Base-by-base conservation (phyloP, 148 eudicot species). In the Chenopodium formosanum region DNA sequence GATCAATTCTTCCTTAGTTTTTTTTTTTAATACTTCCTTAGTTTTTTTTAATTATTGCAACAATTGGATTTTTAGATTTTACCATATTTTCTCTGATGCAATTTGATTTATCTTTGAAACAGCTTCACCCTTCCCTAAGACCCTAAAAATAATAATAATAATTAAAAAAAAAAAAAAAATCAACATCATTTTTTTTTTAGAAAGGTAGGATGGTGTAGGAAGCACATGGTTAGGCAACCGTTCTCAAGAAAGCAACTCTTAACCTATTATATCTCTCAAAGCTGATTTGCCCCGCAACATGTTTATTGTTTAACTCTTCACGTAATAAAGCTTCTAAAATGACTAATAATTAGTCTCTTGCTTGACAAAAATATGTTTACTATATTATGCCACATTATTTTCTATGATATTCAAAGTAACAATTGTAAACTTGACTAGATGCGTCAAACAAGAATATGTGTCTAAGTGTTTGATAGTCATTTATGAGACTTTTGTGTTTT, bases 321-420 rank as follows among this genome's bases (percentile, higher is more conserved):
- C 27, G 29, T 9, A 72, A 9, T n/a, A 11, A 72, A 72, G 56
- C 75, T 72, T 46, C 75, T 22, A 37, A 72, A 44, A 22, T 62
- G 23, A 20, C 27, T 9, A 20, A 62, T 62, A 3, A 62, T 62
- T 9, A 66, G 14, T 25, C 70, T 66, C 34, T 66, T 66, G 70
- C 70, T 66, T 66, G 70, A 50, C 60, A 48, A 74, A 63, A 50
- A 48, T 11, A 19, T 46, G 34, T 74, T 14, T 17, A 27, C 77
- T 11, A 31, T 52, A 25, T 4, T 40, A 32, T 74, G 23, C 74
- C 25, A 66, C 63, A 62, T 80, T 81, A 75, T 74, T 81, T 31
- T 74, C 83, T 63, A 44, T 63, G 17, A 48, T 23, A 50, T 9
- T 50, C 16, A 13, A 50, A 12, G 53, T 50, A 50, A 11, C 14